These are phyloP conservation scores for Cystobasidiopsis lactophilus DNA, from an alignment of 768 basidiomycete genomes.

Conservation along the genomic window DNA sequence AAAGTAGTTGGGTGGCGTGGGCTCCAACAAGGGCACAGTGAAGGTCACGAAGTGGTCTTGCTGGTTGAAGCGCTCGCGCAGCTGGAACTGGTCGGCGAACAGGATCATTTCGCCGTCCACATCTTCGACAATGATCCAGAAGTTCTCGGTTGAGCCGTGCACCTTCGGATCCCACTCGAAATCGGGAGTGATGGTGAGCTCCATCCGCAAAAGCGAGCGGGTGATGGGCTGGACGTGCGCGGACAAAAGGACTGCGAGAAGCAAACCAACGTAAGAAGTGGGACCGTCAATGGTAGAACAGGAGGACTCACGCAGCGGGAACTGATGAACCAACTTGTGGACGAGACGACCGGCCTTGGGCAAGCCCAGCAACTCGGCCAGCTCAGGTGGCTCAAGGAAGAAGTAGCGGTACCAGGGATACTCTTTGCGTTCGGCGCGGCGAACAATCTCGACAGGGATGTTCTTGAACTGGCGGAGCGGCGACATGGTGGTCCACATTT, in stretches of 20 bases:
- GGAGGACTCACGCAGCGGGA: constrained; percentile 68
- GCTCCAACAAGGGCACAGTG: constrained; percentile 89
- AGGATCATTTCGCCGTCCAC: constrained; percentile 92
- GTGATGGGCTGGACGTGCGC: constrained; percentile 96
- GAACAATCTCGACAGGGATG: constrained; percentile 37
- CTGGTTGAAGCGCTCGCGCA: constrained; percentile 70
- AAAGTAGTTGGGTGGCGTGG: constrained; percentile 94
- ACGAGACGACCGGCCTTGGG: constrained; percentile 81
- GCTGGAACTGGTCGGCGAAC: constrained; percentile 79
- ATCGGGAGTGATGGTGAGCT: constrained; percentile 85
- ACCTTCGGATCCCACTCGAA: constrained; percentile 95
- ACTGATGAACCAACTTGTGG: constrained; percentile 78
- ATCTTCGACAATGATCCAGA: constrained; percentile 85
- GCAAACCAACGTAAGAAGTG: background rate
- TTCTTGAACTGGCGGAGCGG: constrained; percentile 88
- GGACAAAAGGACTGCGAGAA: constrained; percentile 31
- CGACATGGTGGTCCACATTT: constrained; percentile 93
- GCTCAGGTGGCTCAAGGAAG: constrained; percentile 50
- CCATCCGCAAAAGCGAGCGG: constrained; percentile 70
- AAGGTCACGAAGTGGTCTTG: constrained; percentile 87
- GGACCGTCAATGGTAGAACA: constrained; percentile 19
- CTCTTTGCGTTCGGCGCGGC: constrained; percentile 86
- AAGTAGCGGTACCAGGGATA: constrained; percentile 98
- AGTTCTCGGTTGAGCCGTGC: constrained; percentile 68
- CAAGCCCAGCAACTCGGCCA: constrained; percentile 83